These are phyloP conservation scores for Limonium bicolor DNA, from an alignment of 148 eudicot genomes.

Conservation along the genomic window DNA sequence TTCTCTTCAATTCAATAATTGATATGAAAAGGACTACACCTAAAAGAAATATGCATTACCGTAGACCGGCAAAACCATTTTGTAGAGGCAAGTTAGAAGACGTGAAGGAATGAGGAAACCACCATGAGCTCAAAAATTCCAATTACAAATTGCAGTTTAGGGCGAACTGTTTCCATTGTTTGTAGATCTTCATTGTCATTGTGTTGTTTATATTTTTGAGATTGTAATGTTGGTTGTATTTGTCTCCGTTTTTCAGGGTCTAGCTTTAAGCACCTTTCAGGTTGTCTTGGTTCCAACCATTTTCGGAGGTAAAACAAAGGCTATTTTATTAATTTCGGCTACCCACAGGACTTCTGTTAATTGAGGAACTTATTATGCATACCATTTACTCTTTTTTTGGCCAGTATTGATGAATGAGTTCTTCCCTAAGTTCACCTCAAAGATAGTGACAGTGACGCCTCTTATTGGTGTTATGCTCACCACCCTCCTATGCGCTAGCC, in stretches of 20 bases:
- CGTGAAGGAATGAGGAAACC: no score
- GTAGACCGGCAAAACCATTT: no score
- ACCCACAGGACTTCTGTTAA: no score
- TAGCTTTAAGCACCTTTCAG: slow-evolving; percentile 96
- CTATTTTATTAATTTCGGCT: no score
- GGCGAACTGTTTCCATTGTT: no score
- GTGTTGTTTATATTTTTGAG: neutral
- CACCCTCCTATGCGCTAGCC: slow-evolving; percentile 97
- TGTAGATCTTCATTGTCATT: no score
- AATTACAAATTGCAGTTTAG: no score
- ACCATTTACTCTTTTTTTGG: slow-evolving; percentile 6
- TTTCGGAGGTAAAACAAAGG: slow-evolving; percentile 54
- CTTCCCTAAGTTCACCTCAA: slow-evolving; percentile 93
- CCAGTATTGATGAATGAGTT: slow-evolving; percentile 76
- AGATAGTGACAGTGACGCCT: slow-evolving; percentile 79
- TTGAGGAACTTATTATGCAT: neutral
- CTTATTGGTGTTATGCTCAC: slow-evolving; percentile 90
- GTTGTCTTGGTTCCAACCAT: slow-evolving; percentile 91
- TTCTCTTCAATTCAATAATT: no score
- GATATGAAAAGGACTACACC: no score
- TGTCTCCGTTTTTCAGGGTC: slow-evolving; percentile 47
- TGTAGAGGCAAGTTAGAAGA: no score
- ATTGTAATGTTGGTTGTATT: slow-evolving; percentile 2
- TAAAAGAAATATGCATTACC: no score
- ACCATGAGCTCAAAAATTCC: no score